Percentiles rank a stretch among this genome's conserved stretches.
phyloP scores from a whole-genome alignment of 495 filamentous ascomycete genomes.

The Penicillium paxilli region DNA sequence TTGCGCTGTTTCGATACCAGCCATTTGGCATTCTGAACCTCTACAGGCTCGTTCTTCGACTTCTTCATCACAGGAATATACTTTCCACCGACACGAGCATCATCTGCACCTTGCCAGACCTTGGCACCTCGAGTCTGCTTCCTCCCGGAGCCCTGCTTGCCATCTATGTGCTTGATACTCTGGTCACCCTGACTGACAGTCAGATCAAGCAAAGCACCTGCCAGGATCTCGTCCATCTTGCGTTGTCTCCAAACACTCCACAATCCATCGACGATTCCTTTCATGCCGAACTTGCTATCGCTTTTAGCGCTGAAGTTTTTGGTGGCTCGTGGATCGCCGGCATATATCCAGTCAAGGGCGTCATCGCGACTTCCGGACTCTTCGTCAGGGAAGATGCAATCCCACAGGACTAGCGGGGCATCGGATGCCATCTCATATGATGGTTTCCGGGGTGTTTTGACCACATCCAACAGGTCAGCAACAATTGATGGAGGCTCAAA shows the following conservation, averaged over 20 bases:
- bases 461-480: conserved; percentile 67
- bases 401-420: conserved; percentile 88
- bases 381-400: conserved; percentile 81
- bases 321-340: conserved; percentile 53
- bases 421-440: conserved; percentile 89
- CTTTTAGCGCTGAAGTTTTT: conserved; percentile 33
- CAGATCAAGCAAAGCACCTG: conserved; percentile 64
- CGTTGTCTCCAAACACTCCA: conserved; percentile 80
- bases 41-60: conserved; percentile 59
- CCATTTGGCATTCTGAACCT: conserved; percentile 76
- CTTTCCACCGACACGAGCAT: conserved; percentile 55
- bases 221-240: conserved; percentile 87
- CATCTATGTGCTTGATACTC: conserved; percentile 17
- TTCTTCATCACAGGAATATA: conserved; percentile 75
- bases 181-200: conserved; percentile 53
- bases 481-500: conserved; percentile 75
- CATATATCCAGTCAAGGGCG: conserved; percentile 76
- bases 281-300: conserved; percentile 59
- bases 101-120: conserved; percentile 71
- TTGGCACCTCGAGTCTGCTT: conserved; percentile 50
- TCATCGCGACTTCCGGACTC: conserved; percentile 52
- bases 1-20: conserved; percentile 66
- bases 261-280: conserved; percentile 67
- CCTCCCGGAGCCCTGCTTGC: conserved; percentile 21
- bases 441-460: conserved; percentile 68